Conservation (phyloP, 352 stramenopile species). For the Phytophthora tentaculata region DNA sequence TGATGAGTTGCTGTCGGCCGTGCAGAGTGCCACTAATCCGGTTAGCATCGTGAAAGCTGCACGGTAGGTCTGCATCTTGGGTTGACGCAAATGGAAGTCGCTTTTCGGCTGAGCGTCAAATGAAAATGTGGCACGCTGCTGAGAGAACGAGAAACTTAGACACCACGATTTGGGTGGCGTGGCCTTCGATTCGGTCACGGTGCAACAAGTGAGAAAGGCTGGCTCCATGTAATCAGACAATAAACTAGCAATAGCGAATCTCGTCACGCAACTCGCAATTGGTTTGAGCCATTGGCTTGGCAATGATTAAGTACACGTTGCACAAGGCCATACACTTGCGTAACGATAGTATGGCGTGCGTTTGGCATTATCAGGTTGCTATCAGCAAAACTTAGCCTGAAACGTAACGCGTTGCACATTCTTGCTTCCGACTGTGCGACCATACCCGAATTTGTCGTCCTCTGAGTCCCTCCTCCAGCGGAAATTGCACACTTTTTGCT, state of each 20-base stretch:
- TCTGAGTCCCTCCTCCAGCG: no score
- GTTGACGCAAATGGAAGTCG: neutral
- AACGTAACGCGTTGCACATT: no score
- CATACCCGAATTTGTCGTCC: no score
- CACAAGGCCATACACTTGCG: neutral
- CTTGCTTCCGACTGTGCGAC: no score
- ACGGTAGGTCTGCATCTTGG: constrained; percentile 12
- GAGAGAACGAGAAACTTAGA: neutral
- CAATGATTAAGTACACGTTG: neutral
- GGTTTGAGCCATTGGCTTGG: neutral
- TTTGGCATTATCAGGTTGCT: constrained; percentile 3
- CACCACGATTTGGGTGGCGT: neutral
- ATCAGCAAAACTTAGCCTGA: no score
- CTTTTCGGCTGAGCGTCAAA: constrained; percentile 8
- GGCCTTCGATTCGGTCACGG: neutral
- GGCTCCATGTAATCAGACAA: constrained; percentile 10
- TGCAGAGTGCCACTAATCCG: neutral
- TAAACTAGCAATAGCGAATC: no score
- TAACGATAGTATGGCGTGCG: neutral
- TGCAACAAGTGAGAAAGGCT: neutral
- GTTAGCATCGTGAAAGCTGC: neutral
- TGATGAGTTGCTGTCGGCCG: constrained; percentile 4
- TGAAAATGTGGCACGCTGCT: neutral
- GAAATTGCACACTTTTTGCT: no score
- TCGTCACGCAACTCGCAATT: neutral